phyloP scores from a whole-genome alignment of 305 asterid species.

The Fraxinus ornus region DNA sequence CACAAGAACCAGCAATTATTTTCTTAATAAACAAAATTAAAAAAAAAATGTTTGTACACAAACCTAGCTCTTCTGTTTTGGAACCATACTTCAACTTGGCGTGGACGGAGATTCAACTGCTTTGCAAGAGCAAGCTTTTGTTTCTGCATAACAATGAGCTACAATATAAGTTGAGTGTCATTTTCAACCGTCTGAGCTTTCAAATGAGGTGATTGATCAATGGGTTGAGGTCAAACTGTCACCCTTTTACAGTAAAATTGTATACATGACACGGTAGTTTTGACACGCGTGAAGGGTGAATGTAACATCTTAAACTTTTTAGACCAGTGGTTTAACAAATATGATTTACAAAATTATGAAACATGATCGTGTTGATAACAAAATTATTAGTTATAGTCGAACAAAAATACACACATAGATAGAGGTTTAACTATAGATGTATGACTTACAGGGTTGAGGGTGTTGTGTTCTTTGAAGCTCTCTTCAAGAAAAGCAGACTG shows the following conservation, averaged over 20 bases:
- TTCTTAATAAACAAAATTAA: not conserved
- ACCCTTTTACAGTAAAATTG: not conserved
- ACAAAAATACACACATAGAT: not conserved
- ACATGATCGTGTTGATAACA: not conserved
- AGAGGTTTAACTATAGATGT: not conserved
- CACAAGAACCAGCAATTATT: conserved; percentile 18
- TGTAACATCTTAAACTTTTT: not conserved
- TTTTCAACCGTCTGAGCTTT: not conserved
- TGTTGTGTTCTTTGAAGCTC: conserved; percentile 75
- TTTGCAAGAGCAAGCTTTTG: conserved; percentile 80
- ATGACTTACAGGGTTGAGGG: conserved; percentile 69
- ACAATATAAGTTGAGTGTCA: not conserved
- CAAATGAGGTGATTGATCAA: not conserved
- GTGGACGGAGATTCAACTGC: conserved; percentile 83
- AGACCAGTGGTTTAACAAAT: not conserved
- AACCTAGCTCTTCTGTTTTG: conserved; percentile 96
- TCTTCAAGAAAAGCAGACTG: conserved; percentile 87
- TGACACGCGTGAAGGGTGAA: not conserved
- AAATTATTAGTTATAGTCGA: not conserved
- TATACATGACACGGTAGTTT: not conserved
- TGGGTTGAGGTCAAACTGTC: not conserved
- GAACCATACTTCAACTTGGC: conserved; percentile 97
- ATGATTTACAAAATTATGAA: not conserved
- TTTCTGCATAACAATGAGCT: conserved; percentile 32
- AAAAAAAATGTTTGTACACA: not conserved